These are phyloP conservation scores for Termitomyces sp. DNA, from an alignment of 768 basidiomycete genomes.

Conservation along the genomic window DNA sequence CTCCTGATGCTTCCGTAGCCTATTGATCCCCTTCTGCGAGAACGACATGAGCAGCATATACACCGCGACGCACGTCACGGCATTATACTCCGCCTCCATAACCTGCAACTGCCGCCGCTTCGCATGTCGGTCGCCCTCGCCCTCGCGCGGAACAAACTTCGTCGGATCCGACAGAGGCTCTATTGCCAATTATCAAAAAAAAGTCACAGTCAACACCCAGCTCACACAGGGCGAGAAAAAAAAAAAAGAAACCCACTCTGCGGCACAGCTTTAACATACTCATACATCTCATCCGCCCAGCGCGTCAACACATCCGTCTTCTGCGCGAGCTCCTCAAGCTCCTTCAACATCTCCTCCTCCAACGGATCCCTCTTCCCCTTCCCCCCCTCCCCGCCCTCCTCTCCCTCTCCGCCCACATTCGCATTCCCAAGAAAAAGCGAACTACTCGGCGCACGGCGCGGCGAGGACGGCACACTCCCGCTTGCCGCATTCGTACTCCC, in stretches of 20 bases:
- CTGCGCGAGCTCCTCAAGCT: slow-evolving; percentile 87
- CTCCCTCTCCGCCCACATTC: slow-evolving; percentile 21
- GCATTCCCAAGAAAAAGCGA: slow-evolving; percentile 29
- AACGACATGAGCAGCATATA: slow-evolving; percentile 92
- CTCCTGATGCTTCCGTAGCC: slow-evolving; percentile 71
- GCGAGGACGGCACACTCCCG: slow-evolving; percentile 42
- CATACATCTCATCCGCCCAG: slow-evolving; percentile 94
- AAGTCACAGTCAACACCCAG: too few relatives aligned
- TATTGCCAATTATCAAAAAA: slow-evolving; percentile 18
- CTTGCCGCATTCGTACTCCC: slow-evolving; percentile 18
- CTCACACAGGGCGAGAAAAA: neutral
- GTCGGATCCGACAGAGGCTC: slow-evolving; percentile 78
- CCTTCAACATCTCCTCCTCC: slow-evolving; percentile 78
- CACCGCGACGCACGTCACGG: slow-evolving; percentile 80
- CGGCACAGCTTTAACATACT: slow-evolving; percentile 78
- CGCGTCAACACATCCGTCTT: slow-evolving; percentile 92
- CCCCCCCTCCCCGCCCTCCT: slow-evolving; percentile 13
- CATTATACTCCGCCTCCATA: slow-evolving; percentile 75
- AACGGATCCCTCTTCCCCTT: slow-evolving; percentile 52
- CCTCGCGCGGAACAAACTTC: slow-evolving; percentile 66
- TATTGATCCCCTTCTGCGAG: slow-evolving; percentile 88
- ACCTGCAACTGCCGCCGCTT: slow-evolving; percentile 65
- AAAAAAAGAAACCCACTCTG: slow-evolving; percentile 54
- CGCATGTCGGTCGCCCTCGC: slow-evolving; percentile 69
- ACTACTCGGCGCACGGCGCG: slow-evolving; percentile 51